Conservation (phyloP, 2,329 filamentous ascomycete species). For the Albifimbria verrucaria region DNA sequence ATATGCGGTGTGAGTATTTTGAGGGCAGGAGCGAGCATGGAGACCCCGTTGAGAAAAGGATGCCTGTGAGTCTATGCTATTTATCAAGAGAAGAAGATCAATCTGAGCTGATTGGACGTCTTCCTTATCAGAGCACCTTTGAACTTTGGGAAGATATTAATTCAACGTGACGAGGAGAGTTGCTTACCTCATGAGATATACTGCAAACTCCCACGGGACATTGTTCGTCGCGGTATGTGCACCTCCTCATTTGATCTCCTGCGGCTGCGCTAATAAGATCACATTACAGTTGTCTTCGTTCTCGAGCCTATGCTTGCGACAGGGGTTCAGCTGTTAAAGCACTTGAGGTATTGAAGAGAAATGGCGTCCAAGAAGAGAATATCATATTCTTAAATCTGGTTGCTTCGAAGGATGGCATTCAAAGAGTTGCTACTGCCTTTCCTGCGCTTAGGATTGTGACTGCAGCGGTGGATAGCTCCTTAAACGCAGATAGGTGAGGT, state of each 20-base stretch:
- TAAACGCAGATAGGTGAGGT: constrained; percentile 15
- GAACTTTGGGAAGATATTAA: constrained; percentile 28
- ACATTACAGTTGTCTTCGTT: constrained; percentile 13
- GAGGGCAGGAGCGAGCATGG: constrained; percentile 27
- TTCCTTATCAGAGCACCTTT: constrained; percentile 17
- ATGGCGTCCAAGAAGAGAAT: constrained; percentile 17
- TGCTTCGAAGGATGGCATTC: constrained; percentile 19
- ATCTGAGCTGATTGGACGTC: neutral
- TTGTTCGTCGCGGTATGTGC: constrained; percentile 4
- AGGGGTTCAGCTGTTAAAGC: constrained; percentile 17
- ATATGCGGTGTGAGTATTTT: constrained; percentile 29
- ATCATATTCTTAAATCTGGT: constrained; percentile 26
- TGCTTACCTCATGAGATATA: constrained; percentile 23
- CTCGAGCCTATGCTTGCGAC: constrained; percentile 22
- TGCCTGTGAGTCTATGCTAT: constrained; percentile 17
- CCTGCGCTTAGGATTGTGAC: constrained; percentile 19
- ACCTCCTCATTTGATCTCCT: neutral
- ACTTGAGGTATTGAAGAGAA: constrained; percentile 12
- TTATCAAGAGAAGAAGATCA: neutral
- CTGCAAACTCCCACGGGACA: constrained; percentile 22
- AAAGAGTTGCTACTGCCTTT: constrained; percentile 14
- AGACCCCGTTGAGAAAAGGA: constrained; percentile 21
- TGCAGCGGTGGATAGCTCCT: constrained; percentile 13
- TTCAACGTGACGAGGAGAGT: constrained; percentile 28
- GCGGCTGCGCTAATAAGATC: neutral